Base-by-base conservation (phyloP, 306 rosid genomes). In the Carpinus viminea region DNA sequence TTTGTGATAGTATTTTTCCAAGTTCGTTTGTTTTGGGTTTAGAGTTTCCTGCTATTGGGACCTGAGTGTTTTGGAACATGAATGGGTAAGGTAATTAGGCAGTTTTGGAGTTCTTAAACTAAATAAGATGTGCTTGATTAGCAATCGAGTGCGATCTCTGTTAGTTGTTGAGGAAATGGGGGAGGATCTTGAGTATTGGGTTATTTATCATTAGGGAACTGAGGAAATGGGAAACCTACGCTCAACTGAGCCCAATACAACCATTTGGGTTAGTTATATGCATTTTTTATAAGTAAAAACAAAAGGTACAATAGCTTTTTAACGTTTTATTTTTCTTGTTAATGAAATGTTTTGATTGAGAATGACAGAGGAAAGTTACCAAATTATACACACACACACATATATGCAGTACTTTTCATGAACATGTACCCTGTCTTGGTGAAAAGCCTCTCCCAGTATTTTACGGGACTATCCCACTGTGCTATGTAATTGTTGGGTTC, bases 101-200 rank as follows among this genome's bases (percentile, higher is more conserved):
- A 59, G 34, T 57, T 57, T 10, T 21, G 34, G 64, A 6, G 65
- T 1, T 57, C 65, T 21, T 59, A 59, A 18, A 12, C 47, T 62
- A 62, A 62, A 34, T 62, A 1, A 68, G 46, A 15, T 21, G 36
- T 69, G 51, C 4, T 51, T 9, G 38, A 52, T 68, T 34, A 36
- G 56, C 48, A 18, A 28, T 61, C 48, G 48, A 31, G 65, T 16
- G 51, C 18, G 8, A 53, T 1, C 8, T 64, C 72, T 50, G 74
- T 51, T 53, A 73, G 11, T 38, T 62, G 78, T 20, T 62, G 83
- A 73, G 83, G 64, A 47, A 61, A 50, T 41, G 74, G 57, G n/a
- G 48, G 43, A 26, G 56, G 45, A 56, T 16, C 43, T 26, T 13
- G 45, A 28, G 41, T 12, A 8, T 36, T 11, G 18, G 50, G 50